Conservation (phyloP, 1,139 yeast species). For the Zygoascus sp. region DNA sequence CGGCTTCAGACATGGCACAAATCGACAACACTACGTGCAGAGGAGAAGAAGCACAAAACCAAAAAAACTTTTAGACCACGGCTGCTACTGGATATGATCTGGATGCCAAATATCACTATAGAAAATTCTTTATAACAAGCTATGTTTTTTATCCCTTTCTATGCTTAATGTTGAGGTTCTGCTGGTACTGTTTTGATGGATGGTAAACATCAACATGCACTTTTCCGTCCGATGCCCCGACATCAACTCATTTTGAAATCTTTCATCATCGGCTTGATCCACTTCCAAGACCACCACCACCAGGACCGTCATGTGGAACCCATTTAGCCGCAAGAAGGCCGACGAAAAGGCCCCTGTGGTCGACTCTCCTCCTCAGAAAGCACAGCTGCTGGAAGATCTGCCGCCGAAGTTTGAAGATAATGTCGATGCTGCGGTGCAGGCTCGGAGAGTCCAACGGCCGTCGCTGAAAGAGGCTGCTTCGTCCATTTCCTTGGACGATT, state of each 20-base stretch:
- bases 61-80: no score
- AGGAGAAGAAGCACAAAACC: no score
- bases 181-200: no score
- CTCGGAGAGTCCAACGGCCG: constrained; percentile 6
- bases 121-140: no score
- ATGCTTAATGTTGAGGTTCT: no score
- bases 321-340: background rate
- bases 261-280: background rate
- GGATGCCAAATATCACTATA: no score
- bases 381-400: constrained; percentile 30
- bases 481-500: constrained; percentile 43
- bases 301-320: constrained; percentile 1
- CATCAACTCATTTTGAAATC: background rate
- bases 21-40: background rate
- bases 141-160: no score
- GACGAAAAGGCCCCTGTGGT: background rate
- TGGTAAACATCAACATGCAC: no score
- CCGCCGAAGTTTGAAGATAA: constrained; percentile 35
- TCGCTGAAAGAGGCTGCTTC: constrained; percentile 24
- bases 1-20: background rate
- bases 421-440: constrained; percentile 16
- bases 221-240: no score
- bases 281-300: no score
- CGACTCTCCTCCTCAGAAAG: background rate
- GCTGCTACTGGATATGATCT: no score